Conservation (phyloP, 441 rosid genomes). For the Populus hybrid region DNA sequence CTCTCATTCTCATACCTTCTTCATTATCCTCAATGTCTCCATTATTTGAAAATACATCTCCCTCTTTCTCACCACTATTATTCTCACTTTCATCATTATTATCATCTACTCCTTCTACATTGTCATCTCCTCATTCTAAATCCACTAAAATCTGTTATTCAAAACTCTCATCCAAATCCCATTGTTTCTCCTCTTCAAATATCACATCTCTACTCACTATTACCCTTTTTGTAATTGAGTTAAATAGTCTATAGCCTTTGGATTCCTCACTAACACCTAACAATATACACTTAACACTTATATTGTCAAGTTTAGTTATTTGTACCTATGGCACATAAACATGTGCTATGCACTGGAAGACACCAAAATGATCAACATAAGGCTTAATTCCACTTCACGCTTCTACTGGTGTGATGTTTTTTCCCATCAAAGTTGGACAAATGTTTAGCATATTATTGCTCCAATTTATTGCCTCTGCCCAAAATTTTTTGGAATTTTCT, state of each 20-base stretch:
- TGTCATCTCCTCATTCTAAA: neutral
- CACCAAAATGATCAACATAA: neutral
- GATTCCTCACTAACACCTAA: neutral
- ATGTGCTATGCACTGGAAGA: neutral
- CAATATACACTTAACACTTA: neutral
- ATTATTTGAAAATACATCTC: neutral
- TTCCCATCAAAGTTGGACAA: neutral
- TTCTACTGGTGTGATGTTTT: neutral
- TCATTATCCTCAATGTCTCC: too few relatives aligned
- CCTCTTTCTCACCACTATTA: too few relatives aligned
- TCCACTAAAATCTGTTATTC: neutral
- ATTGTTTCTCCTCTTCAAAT: neutral
- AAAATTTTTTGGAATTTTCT: neutral
- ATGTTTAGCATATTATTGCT: neutral
- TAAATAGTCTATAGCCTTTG: neutral
- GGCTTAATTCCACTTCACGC: neutral
- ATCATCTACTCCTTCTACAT: too few relatives aligned
- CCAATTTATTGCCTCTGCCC: neutral
- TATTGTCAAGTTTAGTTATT: neutral
- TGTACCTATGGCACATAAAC: neutral
- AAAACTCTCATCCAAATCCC: neutral
- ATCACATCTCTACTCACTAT: neutral
- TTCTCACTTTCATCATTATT: too few relatives aligned
- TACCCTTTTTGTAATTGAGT: neutral
- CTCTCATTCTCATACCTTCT: neutral